Conservation (phyloP, 2,329 filamentous ascomycete species). For the Fusarium verticillioides region DNA sequence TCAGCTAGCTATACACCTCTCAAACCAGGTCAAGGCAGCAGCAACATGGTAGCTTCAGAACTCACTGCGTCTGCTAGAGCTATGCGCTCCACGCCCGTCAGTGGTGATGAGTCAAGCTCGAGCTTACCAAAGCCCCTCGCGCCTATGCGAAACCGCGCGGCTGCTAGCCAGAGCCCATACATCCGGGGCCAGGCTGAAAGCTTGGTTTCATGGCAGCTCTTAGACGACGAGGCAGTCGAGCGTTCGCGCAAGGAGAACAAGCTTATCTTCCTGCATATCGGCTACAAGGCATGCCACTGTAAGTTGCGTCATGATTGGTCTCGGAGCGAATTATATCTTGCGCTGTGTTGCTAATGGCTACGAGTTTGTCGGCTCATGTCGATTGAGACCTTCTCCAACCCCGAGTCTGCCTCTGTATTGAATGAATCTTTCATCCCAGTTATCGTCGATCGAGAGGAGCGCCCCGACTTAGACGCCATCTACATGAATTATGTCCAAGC, state of each 20-base stretch:
- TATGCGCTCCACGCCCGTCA: conserved; percentile 45
- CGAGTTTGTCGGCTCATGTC: conserved; percentile 90
- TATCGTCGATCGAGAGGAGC: conserved; percentile 92
- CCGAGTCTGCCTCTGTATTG: conserved; percentile 81
- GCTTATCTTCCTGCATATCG: conserved; percentile 92
- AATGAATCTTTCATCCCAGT: conserved; percentile 92
- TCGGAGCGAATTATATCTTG: neutral
- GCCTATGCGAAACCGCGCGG: conserved; percentile 51
- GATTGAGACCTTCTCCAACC: conserved; percentile 88
- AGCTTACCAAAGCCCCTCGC: conserved; percentile 35
- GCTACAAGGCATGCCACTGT: conserved; percentile 97
- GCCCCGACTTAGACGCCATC: conserved; percentile 92
- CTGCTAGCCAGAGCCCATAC: conserved; percentile 60
- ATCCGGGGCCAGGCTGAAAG: conserved; percentile 82
- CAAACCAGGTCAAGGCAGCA: neutral
- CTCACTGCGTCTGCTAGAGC: conserved; percentile 51
- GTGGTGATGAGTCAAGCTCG: conserved; percentile 31
- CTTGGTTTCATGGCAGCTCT: conserved; percentile 90
- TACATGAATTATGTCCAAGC: conserved; percentile 99
- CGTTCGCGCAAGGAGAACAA: conserved; percentile 85
- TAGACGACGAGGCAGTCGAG: conserved; percentile 80
- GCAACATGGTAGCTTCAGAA: conserved; percentile 53
- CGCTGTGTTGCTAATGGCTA: conserved; percentile 30
- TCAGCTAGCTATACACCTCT: neutral
- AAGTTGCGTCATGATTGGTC: conserved; percentile 51